Evolutionary conservation across 768 basidiomycete species (phyloP).

Genomic region (Amanita fuliginea): DNA sequence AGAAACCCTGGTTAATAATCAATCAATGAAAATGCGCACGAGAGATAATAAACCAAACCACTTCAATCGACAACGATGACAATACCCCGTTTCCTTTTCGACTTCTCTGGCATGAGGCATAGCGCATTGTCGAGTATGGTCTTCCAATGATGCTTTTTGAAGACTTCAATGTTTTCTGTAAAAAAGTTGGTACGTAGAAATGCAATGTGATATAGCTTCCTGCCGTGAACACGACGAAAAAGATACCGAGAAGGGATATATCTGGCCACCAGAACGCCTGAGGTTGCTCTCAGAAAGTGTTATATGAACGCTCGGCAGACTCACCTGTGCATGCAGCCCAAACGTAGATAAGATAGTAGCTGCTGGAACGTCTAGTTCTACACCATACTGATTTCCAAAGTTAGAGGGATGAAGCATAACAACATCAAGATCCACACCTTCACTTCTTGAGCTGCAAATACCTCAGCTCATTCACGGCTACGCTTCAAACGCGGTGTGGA

Average conservation of each 20-base stretch:
- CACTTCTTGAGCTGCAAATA: conserved; percentile 85
- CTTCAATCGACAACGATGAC: too few species aligned
- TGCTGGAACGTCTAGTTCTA: conserved; percentile 93
- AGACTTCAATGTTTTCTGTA: too few species aligned
- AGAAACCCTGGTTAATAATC: too few species aligned
- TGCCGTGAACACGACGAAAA: conserved; percentile 72
- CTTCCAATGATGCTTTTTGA: too few species aligned
- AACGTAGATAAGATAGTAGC: conserved; percentile 93
- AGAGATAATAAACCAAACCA: too few species aligned
- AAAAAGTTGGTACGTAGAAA: conserved; percentile 83
- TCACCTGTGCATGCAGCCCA: conserved; percentile 78
- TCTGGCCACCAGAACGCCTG: conserved; percentile 99
- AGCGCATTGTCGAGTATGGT: too few species aligned
- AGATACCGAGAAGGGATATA: conserved; percentile 72
- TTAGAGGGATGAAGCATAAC: not conserved
- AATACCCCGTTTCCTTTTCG: too few species aligned
- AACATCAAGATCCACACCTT: conserved; percentile 41
- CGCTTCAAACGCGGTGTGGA: conserved; percentile 97
- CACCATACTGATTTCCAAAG: conserved; percentile 65
- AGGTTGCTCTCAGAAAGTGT: not conserved
- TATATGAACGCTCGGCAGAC: conserved; percentile 5
- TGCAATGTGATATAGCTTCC: conserved; percentile 74
- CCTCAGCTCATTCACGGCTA: conserved; percentile 95
- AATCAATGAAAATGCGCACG: too few species aligned
- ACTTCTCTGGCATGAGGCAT: too few species aligned